These are phyloP conservation scores for Avena eriantha DNA, from an alignment of 176 grass and related monocot species.

Conservation along the genomic window DNA sequence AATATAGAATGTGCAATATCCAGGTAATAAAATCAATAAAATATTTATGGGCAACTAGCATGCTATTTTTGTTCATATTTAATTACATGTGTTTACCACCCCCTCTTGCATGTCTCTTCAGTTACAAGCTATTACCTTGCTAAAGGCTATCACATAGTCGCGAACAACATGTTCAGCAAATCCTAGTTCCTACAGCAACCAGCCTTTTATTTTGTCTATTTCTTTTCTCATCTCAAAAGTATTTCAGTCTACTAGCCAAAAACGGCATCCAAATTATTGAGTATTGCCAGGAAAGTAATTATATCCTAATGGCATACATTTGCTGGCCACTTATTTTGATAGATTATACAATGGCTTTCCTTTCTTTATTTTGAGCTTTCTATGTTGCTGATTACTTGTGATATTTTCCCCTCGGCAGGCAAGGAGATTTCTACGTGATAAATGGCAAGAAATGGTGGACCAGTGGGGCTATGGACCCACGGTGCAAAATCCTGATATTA, in stretches of 20 bases:
- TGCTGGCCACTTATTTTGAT: neutral
- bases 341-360: neutral
- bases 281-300: conserved; percentile 18
- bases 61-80: conserved; percentile 23
- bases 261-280: neutral
- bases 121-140: neutral
- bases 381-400: neutral
- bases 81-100: neutral
- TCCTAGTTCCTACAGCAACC: neutral
- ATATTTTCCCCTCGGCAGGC: conserved; percentile 35
- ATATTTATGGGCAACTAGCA: conserved; percentile 8
- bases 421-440: conserved; percentile 91
- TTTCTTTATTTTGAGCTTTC: neutral
- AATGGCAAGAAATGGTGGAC: conserved; percentile 97
- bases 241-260: neutral
- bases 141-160: neutral
- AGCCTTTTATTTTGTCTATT: neutral
- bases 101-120: neutral
- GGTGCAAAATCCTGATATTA: conserved; percentile 92
- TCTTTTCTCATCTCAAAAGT: neutral
- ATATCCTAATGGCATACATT: neutral
- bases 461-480: conserved; percentile 96
- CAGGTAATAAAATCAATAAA: conserved; percentile 54
- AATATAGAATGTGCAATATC: conserved; percentile 97
- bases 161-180: neutral